Conservation (phyloP, 441 rosid genomes). For the Hura crepitans region DNA sequence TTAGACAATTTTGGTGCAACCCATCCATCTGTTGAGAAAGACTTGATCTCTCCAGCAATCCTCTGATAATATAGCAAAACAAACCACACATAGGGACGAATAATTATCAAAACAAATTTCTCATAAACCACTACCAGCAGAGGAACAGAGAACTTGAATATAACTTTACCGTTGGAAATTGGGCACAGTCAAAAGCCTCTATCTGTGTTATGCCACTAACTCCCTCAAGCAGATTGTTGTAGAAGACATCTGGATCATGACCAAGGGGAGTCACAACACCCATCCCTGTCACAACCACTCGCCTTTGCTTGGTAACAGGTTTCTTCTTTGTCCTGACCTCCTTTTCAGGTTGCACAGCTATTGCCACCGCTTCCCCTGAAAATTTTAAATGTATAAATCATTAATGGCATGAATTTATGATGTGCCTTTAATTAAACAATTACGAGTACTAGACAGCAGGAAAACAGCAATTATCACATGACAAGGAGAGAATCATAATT, state of each 20-base stretch:
- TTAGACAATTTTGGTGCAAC: slow-evolving; percentile 84
- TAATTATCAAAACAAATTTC: neutral
- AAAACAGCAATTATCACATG: neutral
- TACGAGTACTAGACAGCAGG: neutral
- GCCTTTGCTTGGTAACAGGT: slow-evolving; percentile 58
- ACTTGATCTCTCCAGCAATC: slow-evolving; percentile 96
- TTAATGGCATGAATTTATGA: neutral
- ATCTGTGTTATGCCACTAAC: slow-evolving; percentile 79
- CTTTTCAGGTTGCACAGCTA: slow-evolving; percentile 62
- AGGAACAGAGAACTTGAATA: slow-evolving; percentile 18
- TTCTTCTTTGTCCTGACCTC: slow-evolving; percentile 50
- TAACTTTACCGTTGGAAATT: slow-evolving; percentile 65
- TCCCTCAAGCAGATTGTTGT: slow-evolving; percentile 80
- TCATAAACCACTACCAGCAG: slow-evolving; percentile 19
- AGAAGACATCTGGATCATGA: slow-evolving; percentile 68
- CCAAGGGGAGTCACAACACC: slow-evolving; percentile 81
- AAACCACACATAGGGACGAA: neutral
- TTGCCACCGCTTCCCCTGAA: slow-evolving; percentile 63
- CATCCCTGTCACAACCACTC: slow-evolving; percentile 96
- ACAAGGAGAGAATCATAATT: neutral
- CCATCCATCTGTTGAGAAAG: slow-evolving; percentile 88
- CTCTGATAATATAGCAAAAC: slow-evolving; percentile 41
- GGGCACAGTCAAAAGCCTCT: slow-evolving; percentile 79
- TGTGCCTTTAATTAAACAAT: too few species aligned
- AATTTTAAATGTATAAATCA: neutral